A percentile compares a stretch with the other conserved stretches of the same genome.
These are phyloP conservation scores for Sechiopsis laciniata DNA, from an alignment of 306 rosid genomes.

Conservation along the genomic window DNA sequence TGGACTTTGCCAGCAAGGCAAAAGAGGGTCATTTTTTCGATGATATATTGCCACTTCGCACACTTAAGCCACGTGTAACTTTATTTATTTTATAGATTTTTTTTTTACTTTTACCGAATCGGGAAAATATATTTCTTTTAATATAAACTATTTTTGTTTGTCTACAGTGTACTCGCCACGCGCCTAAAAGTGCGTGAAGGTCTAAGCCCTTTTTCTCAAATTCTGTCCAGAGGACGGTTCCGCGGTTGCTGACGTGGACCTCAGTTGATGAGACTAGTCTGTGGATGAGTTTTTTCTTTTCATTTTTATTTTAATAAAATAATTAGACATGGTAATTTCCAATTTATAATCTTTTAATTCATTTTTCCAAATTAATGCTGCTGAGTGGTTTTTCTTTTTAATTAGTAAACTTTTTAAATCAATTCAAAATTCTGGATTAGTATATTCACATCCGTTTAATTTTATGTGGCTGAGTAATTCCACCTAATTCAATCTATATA, in stretches of 20 bases:
- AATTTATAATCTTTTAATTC: no score
- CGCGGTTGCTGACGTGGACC: constrained; percentile 8
- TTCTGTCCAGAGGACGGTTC: constrained; percentile 14
- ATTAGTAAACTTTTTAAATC: no score
- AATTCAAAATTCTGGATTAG: no score
- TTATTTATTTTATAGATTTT: constrained; percentile 24
- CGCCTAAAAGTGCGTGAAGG: constrained; percentile 14
- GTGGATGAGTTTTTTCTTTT: not conserved
- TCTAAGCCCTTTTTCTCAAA: not conserved
- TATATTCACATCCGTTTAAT: no score
- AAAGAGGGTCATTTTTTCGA: constrained; percentile 30
- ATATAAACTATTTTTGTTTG: no score
- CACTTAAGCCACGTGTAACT: constrained; percentile 32
- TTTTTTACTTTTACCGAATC: constrained; percentile 18
- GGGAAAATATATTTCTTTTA: not conserved
- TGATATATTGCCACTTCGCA: constrained; percentile 30
- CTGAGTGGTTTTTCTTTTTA: no score
- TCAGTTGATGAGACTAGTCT: not conserved
- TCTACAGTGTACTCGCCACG: not conserved
- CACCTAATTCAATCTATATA: no score
- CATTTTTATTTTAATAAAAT: not conserved
- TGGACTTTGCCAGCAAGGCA: constrained; percentile 43
- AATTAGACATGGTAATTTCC: no score
- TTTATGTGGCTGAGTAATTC: no score
- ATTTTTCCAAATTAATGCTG: no score